Conservation (phyloP, 78 protist species). For the Dictyostelium intermedium region DNA sequence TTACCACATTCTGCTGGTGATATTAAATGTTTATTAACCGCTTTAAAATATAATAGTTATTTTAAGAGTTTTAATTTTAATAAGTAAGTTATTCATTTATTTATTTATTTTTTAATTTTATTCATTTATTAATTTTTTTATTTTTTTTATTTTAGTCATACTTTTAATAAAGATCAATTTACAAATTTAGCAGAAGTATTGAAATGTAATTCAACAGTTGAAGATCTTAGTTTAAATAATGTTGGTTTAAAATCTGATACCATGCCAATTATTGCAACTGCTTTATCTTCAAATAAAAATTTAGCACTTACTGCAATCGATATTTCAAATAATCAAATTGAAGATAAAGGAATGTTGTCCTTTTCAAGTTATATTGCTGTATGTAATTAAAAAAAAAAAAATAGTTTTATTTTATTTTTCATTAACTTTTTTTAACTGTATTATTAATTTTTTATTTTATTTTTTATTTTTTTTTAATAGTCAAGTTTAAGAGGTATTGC, state of each 20-base stretch:
- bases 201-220: conserved; percentile 56
- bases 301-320: conserved; percentile 56
- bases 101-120: background rate
- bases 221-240: conserved; percentile 47
- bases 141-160: background rate
- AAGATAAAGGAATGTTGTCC: conserved; percentile 67
- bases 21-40: conserved; percentile 53
- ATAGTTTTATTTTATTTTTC: background rate
- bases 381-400: background rate
- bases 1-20: conserved; percentile 74
- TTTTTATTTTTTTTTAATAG: background rate
- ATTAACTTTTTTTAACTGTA: background rate
- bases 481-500: conserved; percentile 61
- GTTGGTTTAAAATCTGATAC: conserved; percentile 55
- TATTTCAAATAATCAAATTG: conserved; percentile 71
- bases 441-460: background rate
- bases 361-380: conserved; percentile 65
- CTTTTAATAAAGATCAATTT: conserved; percentile 43
- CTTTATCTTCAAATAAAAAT: conserved; percentile 62
- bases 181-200: conserved; percentile 37
- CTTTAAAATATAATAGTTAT: conserved; percentile 65
- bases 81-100: conserved; percentile 17
- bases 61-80: conserved; percentile 69
- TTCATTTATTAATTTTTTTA: background rate
- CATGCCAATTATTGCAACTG: conserved; percentile 47